Evolutionary conservation across 768 basidiomycete species (phyloP), one percentile per base, ranked within the genome.

Genomic region (Sporobolomyces pararoseus): DNA sequence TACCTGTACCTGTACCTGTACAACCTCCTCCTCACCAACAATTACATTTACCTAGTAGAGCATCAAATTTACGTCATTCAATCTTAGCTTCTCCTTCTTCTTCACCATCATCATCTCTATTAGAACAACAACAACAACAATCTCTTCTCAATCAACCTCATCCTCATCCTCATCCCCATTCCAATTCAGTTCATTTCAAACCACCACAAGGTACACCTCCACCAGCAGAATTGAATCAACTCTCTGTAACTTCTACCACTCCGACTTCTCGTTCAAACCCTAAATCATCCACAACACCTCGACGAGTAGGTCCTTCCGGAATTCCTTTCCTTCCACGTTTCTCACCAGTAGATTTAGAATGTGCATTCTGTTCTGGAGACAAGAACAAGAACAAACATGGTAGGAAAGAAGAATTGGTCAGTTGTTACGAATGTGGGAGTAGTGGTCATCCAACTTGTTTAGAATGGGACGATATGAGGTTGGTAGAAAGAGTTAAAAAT

Each of bases 381-480:
- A 85, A 86, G 71, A 74, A 78, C 54, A 82, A 78, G 77, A 91
- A 91, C 78, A 84, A 83, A 77, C 73, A 79, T 13, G 84, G 83
- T 16, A 76, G 84, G 58, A 79, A 82, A 14, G 93, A 96, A 77
- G 75, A 76, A 27, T 86, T 95, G 86, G 83, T 89, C 27, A 86
- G 86, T 67, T 97, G 93, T 79, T 81, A 82, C 69, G 86, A 87
- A 72, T 97, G 93, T 79, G 89, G 89, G 3, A 84, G 89, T 53
- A 91, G 88, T 75, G 90, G 94, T 0, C 94, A 98, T 79, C 88
- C 88, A n/a, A 87, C 85, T 53, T 98, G 94, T 78, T 83, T 95
- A 82, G 80, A 87, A 35, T 78, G 80, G 72, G 83, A 87, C 37
- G 80, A 77, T 54, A 76, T 81, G 51, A 81, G 83, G 59, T 82